Evolutionary conservation across 2,329 filamentous ascomycete genomes (phyloP), one percentile per base, ranked within the genome.

Genomic region (Beauveria bassiana): DNA sequence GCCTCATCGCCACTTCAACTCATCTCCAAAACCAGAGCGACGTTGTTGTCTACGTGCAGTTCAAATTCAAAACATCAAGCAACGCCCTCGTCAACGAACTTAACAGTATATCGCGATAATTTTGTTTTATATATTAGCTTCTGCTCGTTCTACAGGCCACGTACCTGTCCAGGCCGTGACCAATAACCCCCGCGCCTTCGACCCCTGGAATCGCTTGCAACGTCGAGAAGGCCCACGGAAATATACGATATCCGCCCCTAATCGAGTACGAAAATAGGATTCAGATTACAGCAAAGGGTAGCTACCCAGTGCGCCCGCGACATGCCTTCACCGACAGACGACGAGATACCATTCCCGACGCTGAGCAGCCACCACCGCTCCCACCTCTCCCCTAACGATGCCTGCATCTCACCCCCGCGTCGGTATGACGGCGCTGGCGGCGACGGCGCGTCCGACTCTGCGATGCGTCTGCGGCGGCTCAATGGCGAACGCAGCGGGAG

Each of bases 371-470:
- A 55, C 28, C 69, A 70, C 64, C 86, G 87, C 34, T 87, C 82
- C 56, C 87, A 86, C 65, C 86, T 96, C 47, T 88, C 90, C 4
- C 91, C 91, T 18, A 89, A 93, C 76, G 91, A 96, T 83, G 91
- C 91, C 61, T 90, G 91, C 74, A 82, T 85, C 69, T 85, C 86
- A 2, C 84, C 87, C 43, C 85, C 86, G 5, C 81, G 85, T 70
- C 79, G 74, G 67, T 77, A 75, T 60, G 75, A 72, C 42, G 78
- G 69, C 68, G 74, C 20, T 10, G 45, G 47, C 47, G 78, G 68
- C 68, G 75, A 80, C 65, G 62, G 72, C 68, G 62, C 71, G 66
- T 65, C 64, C 40, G 68, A 68, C 22, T 62, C 67, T 12, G 67
- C 72, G 40, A 68, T 73, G 53, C 78, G 76, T 52, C 64, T 73